Conservation (phyloP, 2,329 filamentous ascomycete genomes). For the Diaporthe australafricana region DNA sequence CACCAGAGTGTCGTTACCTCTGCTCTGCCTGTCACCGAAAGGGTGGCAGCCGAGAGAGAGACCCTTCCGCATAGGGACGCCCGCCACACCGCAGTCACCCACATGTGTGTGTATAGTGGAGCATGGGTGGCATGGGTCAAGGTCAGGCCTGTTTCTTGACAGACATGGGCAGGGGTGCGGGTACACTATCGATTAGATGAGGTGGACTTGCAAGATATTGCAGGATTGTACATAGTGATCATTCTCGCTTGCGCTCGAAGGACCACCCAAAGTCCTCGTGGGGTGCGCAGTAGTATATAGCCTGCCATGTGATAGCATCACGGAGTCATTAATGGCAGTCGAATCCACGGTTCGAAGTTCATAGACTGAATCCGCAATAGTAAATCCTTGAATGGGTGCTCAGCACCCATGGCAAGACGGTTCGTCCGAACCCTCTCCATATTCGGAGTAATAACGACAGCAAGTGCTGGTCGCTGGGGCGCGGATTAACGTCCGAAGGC, state of each 20-base stretch:
- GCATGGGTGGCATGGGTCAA: conserved; percentile 30
- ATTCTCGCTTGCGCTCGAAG: neutral
- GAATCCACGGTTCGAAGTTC: neutral
- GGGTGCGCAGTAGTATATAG: neutral
- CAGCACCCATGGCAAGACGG: conserved; percentile 3
- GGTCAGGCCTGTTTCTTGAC: conserved; percentile 21
- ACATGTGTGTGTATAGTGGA: conserved; percentile 17
- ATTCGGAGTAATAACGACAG: conserved; percentile 7
- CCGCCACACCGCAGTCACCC: conserved; percentile 22
- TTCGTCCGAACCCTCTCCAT: conserved; percentile 19
- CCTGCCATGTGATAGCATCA: neutral
- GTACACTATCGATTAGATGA: conserved; percentile 26
- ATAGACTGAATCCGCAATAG: neutral
- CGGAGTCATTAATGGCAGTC: neutral
- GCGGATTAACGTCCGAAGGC: neutral
- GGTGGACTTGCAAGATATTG: conserved; percentile 31
- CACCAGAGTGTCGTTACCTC: conserved; percentile 5
- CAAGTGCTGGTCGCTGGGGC: neutral
- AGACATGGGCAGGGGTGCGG: conserved; percentile 16
- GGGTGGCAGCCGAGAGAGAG: conserved; percentile 8
- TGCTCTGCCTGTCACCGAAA: conserved; percentile 14
- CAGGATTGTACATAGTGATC: conserved; percentile 19
- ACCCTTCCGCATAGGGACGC: conserved; percentile 29
- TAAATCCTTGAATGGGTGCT: neutral
- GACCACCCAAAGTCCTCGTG: neutral